Percentiles rank a stretch among this genome's conserved stretches.
These are phyloP conservation scores for Malassezia yamatoensis DNA, from an alignment of 1,284 basidiomycete species.

Conservation along the genomic window DNA sequence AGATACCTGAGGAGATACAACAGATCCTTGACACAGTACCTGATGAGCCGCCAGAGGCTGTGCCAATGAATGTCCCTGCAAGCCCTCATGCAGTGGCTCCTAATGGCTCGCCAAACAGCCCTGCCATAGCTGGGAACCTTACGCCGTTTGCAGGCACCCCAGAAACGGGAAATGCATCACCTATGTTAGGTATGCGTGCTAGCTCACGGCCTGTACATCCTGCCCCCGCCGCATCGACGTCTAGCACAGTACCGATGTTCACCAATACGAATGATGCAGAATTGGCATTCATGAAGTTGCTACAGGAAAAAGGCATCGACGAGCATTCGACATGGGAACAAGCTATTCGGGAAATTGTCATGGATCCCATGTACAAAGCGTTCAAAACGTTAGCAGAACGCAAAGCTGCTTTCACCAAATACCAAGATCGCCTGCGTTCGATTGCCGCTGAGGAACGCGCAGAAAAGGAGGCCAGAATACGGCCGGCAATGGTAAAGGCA, in stretches of 20 bases:
- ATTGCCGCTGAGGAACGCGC: slow-evolving; percentile 26
- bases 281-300: slow-evolving; percentile 78
- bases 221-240: not conserved
- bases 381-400: slow-evolving; percentile 86
- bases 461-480: slow-evolving; percentile 23
- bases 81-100: not conserved
- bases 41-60: slow-evolving; percentile 9
- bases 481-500: slow-evolving; percentile 21
- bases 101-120: not conserved
- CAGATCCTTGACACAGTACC: slow-evolving; percentile 29
- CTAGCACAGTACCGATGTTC: not conserved
- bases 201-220: not conserved
- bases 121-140: not conserved
- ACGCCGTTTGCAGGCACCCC: slow-evolving; percentile 1
- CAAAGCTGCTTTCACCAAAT: slow-evolving; percentile 62
- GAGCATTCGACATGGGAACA: slow-evolving; percentile 94
- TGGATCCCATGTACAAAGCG: slow-evolving; percentile 91
- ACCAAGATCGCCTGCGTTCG: slow-evolving; percentile 37
- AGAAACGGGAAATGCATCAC: not conserved
- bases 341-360: slow-evolving; percentile 93
- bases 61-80: slow-evolving; percentile 3
- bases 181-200: slow-evolving; percentile 2
- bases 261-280: slow-evolving; percentile 63
- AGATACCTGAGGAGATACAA: slow-evolving; percentile 36
- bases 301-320: slow-evolving; percentile 78